A percentile compares a stretch with the other conserved stretches of the same genome.
These are phyloP conservation scores for Calendula officinalis DNA, from an alignment of 129 eudicot genomes.

Conservation along the genomic window DNA sequence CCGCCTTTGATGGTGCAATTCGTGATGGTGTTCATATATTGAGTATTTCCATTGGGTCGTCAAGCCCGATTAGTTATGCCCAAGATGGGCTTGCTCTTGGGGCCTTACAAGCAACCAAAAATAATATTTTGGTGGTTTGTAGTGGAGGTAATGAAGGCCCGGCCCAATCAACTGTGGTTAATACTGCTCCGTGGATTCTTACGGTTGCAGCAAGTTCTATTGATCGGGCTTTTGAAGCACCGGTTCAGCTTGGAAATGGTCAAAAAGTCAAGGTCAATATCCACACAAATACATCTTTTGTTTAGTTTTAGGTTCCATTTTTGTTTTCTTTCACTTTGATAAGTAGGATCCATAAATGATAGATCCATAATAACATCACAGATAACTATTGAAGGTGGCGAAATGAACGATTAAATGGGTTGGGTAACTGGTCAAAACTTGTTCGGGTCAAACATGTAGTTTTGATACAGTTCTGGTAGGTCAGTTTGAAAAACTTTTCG, in stretches of 20 bases:
- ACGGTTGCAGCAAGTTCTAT: slow-evolving; percentile 94
- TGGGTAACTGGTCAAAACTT: no score
- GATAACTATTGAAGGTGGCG: no score
- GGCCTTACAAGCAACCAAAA: slow-evolving; percentile 74
- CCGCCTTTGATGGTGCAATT: slow-evolving; percentile 90
- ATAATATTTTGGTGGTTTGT: slow-evolving; percentile 61
- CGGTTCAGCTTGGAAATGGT: slow-evolving; percentile 68
- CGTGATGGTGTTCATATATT: slow-evolving; percentile 83
- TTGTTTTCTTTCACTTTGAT: no score
- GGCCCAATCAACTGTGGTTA: slow-evolving; percentile 50
- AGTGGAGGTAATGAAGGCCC: slow-evolving; percentile 94
- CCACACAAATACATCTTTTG: slow-evolving; percentile 6
- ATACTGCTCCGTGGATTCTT: slow-evolving; percentile 82
- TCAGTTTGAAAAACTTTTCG: no score
- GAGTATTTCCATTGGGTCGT: slow-evolving; percentile 72
- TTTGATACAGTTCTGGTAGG: no score
- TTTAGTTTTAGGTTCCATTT: not conserved
- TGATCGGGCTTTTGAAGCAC: slow-evolving; percentile 64
- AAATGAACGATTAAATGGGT: no score
- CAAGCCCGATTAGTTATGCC: slow-evolving; percentile 26
- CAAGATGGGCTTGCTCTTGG: slow-evolving; percentile 76
- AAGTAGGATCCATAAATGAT: no score
- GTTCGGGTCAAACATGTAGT: no score
- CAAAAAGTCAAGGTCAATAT: slow-evolving; percentile 50
- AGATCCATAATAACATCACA: no score